Evolutionary conservation across 805 yeast genomes (phyloP), one percentile per base, ranked within the genome.

Genomic region (Maudiozyma saulgeensis): DNA sequence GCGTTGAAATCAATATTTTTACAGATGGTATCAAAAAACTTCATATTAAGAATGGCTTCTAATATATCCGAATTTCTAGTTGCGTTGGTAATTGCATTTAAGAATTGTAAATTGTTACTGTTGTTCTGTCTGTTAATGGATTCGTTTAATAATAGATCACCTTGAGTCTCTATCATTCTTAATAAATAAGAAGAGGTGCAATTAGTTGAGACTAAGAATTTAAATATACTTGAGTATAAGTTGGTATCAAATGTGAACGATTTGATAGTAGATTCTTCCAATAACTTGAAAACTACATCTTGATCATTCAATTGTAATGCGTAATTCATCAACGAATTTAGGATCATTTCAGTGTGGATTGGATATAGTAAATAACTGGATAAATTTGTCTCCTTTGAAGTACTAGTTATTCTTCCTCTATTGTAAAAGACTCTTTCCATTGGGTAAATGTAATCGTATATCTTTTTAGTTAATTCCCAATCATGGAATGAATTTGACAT

Each of bases 191-290:
- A 71, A 18, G 59, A 57, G 2, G 68, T 63, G 16, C 61, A 61
- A n/a, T 59, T 57, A 16, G 56, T 52, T 8, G 63, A 60, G 41
- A 57, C 57, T 44, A 72, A 49, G 52, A 56, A 68, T 16, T 64
- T 61, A 54, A 69, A 67, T 26, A 71, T 49, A 7, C 51, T 53
- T 31, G 68, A 64, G 48, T 72, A 72, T 15, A 66, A 52, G 15
- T 57, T 59, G 3, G 56, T 52, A 13, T 65, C 61, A 45, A 71
- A 68, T 6, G 52, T 51, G 8, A 61, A 57, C n/a, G 58, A 51
- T 53, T 68, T 70, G 16, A 70, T 60, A 19, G 67, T 59, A 6
- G 75, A 71, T 48, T 71, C 74, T 49, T 69, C 71, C 2, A 71
- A 45, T 47, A 68, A 51, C 53, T 70, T 72, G 56, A 68, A 53